phyloP scores from a whole-genome alignment of 2,329 filamentous ascomycete species.

The Ophiostoma triangulosporum region DNA sequence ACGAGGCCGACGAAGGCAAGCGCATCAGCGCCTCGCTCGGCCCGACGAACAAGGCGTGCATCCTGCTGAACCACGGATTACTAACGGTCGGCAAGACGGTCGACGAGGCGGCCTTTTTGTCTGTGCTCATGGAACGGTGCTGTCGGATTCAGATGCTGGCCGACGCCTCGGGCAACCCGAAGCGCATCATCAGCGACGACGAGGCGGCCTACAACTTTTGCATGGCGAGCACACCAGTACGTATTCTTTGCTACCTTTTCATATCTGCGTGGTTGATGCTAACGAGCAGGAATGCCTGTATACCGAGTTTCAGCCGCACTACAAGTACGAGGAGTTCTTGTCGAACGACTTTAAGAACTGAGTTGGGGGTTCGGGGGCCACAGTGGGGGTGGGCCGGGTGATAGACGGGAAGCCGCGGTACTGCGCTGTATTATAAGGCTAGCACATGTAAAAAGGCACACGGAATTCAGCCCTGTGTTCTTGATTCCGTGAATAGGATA shows the following conservation, averaged over 20 bases:
- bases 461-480: no score
- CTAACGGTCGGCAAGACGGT: slow-evolving; percentile 46
- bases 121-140: slow-evolving; percentile 48
- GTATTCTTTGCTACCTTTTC: not conserved
- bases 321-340: slow-evolving; percentile 27
- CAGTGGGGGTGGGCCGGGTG: no score
- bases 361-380: not conserved
- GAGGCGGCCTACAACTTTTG: slow-evolving; percentile 20
- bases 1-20: slow-evolving; percentile 40
- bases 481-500: no score
- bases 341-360: slow-evolving; percentile 9
- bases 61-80: slow-evolving; percentile 48
- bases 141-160: slow-evolving; percentile 51
- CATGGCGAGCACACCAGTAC: slow-evolving; percentile 14
- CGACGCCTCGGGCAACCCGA: slow-evolving; percentile 30
- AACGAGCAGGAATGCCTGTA: slow-evolving; percentile 28
- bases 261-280: not conserved
- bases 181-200: slow-evolving; percentile 22
- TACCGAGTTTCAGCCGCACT: slow-evolving; percentile 37
- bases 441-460: no score
- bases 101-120: slow-evolving; percentile 49
- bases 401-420: not conserved
- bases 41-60: slow-evolving; percentile 36
- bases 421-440: no score
- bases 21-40: slow-evolving; percentile 30